Base-by-base conservation (phyloP, 768 basidiomycete species). In the Termitomyces sp. region DNA sequence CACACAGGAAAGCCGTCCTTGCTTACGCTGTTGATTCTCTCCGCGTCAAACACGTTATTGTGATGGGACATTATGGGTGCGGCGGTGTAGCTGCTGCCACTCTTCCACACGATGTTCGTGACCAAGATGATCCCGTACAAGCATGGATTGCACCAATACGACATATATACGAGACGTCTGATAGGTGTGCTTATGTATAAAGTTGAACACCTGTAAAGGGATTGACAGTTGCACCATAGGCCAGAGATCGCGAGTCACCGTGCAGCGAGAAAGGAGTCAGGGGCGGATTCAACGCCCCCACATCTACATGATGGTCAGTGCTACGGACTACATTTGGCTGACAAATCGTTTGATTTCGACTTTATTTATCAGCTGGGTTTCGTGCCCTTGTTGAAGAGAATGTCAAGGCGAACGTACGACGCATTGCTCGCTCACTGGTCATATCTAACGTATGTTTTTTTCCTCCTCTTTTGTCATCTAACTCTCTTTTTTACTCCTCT, bases 331-430 rank as follows among this genome's bases (percentile, higher is more conserved):
- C 24, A 11, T 30, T 37, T 22, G 44, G 44, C 18, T 47, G 34
- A 37, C 36, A 37, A 30, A 8, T 20, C 46, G 41, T 39, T 48
- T 51, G n/a, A 7, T 61, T 59, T 42, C 39, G 27, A 12, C 55
- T 15, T 6, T 55, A 5, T 5, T 24, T 45, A 12, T 4, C 37
- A 77, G 76, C 73, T 31, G 75, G 70, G 18, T 76, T 76, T 66
- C 72, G 76, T 36, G 78, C 76, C 0, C 72, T 79, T 6, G 74
- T 79, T 3, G 78, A 79, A 58, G 76, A 78, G 58, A 78, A 78
- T 41, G 74, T 78, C 13, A 77, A 67, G 49, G 63, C 61, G 3
- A 65, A 67, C 24, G 69, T 70, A 7, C 58, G 54, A n/a, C 57
- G 64, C 6, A 61, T 70, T 20, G 63, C 65, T 3, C 56, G 51